These are phyloP conservation scores for Thecaphora thlaspeos DNA, from an alignment of 1,284 basidiomycete species.

Conservation along the genomic window DNA sequence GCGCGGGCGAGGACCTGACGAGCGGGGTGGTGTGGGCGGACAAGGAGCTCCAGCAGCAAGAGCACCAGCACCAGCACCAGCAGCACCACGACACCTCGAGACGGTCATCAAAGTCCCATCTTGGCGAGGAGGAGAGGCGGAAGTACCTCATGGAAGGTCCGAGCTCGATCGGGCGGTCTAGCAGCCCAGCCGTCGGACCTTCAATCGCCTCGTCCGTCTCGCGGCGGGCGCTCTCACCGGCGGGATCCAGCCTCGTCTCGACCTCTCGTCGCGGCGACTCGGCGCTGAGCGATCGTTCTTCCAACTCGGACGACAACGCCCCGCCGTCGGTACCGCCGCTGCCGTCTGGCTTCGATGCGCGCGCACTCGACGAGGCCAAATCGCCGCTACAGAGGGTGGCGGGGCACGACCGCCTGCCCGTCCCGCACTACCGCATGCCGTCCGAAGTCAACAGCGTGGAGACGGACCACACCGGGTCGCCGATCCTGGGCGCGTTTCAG, in stretches of 20 bases:
- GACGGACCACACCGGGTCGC: slow-evolving; percentile 21
- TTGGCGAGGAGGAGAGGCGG: background rate
- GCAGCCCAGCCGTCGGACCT: background rate
- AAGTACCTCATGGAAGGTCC: slow-evolving; percentile 19
- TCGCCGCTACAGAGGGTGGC: slow-evolving; percentile 27
- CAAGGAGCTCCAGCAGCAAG: background rate
- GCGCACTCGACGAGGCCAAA: slow-evolving; percentile 13
- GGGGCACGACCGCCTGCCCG: slow-evolving; percentile 9
- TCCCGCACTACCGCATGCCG: slow-evolving; percentile 6
- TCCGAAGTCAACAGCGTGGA: slow-evolving; percentile 15
- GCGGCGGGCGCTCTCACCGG: no score
- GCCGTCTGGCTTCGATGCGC: slow-evolving; percentile 7
- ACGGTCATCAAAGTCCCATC: background rate
- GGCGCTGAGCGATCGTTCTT: slow-evolving; percentile 3
- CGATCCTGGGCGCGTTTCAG: slow-evolving; percentile 26
- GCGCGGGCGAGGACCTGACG: slow-evolving; percentile 32
- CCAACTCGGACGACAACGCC: background rate
- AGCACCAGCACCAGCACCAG: slow-evolving; percentile 10
- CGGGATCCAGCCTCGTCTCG: slow-evolving; percentile 11
- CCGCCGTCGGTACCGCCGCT: background rate
- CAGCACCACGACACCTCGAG: slow-evolving; percentile 3
- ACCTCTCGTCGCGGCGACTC: slow-evolving; percentile 5
- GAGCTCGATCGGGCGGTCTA: slow-evolving; percentile 3
- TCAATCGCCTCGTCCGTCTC: background rate
- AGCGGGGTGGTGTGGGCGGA: slow-evolving; percentile 37